Conservation (phyloP, 345 rosid genomes). For the Eucalyptus rudis region DNA sequence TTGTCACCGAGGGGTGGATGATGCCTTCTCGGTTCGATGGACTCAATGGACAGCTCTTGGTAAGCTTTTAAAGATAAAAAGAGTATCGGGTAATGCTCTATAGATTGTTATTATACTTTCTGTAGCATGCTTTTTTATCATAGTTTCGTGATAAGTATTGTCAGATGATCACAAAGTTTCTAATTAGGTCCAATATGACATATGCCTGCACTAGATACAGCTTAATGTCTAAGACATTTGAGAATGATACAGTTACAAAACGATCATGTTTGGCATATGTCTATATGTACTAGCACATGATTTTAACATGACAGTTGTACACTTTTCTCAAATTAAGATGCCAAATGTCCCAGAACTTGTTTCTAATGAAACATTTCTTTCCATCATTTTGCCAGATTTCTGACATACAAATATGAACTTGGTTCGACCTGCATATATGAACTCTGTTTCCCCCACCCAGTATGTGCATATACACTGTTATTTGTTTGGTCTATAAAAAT, state of each 20-base stretch:
- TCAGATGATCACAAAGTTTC: background rate
- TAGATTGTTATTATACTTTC: background rate
- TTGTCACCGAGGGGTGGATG: background rate
- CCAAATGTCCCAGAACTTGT: background rate
- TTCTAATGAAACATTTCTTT: background rate
- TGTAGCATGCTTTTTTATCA: background rate
- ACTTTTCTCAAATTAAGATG: background rate
- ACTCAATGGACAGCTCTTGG: background rate
- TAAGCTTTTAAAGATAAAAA: background rate
- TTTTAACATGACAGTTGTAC: background rate
- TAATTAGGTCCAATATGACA: background rate
- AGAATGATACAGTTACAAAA: background rate
- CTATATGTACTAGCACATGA: background rate
- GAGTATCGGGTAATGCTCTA: background rate
- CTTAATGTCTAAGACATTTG: background rate
- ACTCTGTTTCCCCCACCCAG: background rate
- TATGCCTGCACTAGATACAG: background rate
- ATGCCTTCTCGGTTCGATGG: background rate
- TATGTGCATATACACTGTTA: background rate
- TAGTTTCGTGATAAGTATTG: background rate
- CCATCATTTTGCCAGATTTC: background rate
- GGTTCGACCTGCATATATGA: background rate
- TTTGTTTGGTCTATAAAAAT: background rate
- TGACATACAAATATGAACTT: background rate
- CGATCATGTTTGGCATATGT: background rate